Base-by-base conservation (phyloP, 139 green algal species). In the Ulvella scutata region DNA sequence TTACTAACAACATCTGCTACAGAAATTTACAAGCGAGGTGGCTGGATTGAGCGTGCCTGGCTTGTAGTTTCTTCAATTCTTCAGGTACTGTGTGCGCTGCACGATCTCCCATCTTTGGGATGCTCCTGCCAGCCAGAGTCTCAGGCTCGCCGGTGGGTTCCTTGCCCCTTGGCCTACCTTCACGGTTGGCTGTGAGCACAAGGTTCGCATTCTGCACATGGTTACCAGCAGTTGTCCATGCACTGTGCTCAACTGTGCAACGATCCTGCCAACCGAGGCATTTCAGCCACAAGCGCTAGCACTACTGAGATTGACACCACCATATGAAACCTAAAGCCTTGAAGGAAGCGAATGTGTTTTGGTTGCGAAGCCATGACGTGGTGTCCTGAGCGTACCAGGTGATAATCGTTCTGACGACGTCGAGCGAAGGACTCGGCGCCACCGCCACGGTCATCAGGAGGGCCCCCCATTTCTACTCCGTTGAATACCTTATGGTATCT, bases 381-480 rank as follows among this genome's bases (percentile, higher is more conserved):
- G 36, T 3, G 7, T 29, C 17, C 20, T 59, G 23, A 20, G 80
- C 92, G 82, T 76, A 97, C 92, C 80, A 91, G 91, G 73, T 81
- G 80, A 79, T 98, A 98, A 36, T 98, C 94, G 90, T 97, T 98
- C 83, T 98, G 94, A 78, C 96, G 95, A 61, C 83, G 88, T 9
- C 94, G 88, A 0, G 94, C 94, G 72, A 87, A 74, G 4, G 80
- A 78, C 77, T 97, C 92, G 0, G 92, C 92, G 43, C 84, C 80
- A 6, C 72, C 72, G 7, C 72, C 79, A 36, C 77, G 33, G 4
- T 79, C 43, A 31, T 44, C 76, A 28, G 37, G 74, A 9, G n/a
- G n/a, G n/a, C n/a, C n/a, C n/a, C n/a, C n/a, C n/a, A n/a, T n/a
- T n/a, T n/a, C n/a, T n/a, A n/a, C n/a, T n/a, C n/a, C n/a, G n/a